These are phyloP conservation scores for Theobroma grandiflorum DNA, from an alignment of 441 rosid species.

Conservation along the genomic window DNA sequence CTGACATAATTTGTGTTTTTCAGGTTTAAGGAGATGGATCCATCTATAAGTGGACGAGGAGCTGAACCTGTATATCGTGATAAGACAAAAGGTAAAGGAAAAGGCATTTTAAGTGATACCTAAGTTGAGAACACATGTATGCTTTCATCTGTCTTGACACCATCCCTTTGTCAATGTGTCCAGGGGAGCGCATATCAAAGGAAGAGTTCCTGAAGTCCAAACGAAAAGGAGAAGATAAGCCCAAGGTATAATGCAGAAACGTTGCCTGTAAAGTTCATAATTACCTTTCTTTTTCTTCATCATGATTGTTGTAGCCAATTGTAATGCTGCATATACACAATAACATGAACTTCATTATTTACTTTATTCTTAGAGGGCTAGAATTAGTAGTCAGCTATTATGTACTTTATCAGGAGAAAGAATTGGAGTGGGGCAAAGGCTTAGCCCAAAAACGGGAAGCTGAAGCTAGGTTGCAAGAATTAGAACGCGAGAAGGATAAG, in stretches of 20 bases:
- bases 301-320: constrained; percentile 10
- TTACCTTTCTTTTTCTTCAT: background rate
- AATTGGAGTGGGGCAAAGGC: constrained; percentile 95
- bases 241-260: constrained; percentile 63
- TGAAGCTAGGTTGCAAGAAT: constrained; percentile 72
- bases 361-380: background rate
- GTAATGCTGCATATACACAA: background rate
- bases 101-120: constrained; percentile 13
- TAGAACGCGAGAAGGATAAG: constrained; percentile 87
- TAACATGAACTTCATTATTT: background rate
- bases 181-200: constrained; percentile 83
- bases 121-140: constrained; percentile 29
- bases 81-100: constrained; percentile 64
- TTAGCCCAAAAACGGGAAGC: constrained; percentile 91
- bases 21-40: constrained; percentile 79
- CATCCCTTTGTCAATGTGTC: constrained; percentile 23
- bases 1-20: background rate
- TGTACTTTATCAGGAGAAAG: constrained; percentile 59
- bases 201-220: constrained; percentile 78
- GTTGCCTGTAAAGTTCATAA: constrained; percentile 10
- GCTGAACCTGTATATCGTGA: constrained; percentile 88
- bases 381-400: constrained; percentile 10
- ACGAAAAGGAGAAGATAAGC: constrained; percentile 73
- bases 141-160: constrained; percentile 27
- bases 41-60: constrained; percentile 75